Evolutionary conservation across 495 filamentous ascomycete genomes (phyloP).

Genomic region (Letharia columbiana): DNA sequence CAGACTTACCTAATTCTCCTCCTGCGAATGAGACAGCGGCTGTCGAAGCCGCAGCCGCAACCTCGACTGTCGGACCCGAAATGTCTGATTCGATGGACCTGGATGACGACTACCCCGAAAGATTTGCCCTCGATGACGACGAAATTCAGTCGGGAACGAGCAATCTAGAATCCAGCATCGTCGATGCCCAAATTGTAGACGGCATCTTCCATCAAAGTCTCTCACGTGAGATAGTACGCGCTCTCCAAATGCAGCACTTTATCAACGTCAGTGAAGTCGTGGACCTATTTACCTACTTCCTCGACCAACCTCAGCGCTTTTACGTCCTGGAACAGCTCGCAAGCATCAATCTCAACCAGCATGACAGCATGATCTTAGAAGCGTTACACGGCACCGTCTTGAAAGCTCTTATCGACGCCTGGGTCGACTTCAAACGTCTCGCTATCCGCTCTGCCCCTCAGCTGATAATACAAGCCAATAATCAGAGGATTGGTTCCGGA

Average conservation of each 20-base stretch:
- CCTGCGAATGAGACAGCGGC: background rate
- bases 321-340: background rate
- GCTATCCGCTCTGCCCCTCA: background rate
- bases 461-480: background rate
- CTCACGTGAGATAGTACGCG: background rate
- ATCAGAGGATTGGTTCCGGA: background rate
- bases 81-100: slow-evolving; percentile 1
- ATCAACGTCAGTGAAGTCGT: slow-evolving; percentile 1
- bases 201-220: background rate
- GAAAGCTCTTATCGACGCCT: background rate
- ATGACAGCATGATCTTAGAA: background rate
- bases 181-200: background rate
- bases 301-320: background rate
- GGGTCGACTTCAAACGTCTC: slow-evolving; percentile 5
- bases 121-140: slow-evolving; percentile 8
- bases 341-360: background rate
- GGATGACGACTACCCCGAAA: slow-evolving; percentile 6
- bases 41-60: background rate
- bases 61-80: background rate
- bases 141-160: background rate
- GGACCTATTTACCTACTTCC: background rate
- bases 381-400: background rate
- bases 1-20: background rate
- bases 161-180: background rate
- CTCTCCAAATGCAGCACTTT: slow-evolving; percentile 5